Conservation (phyloP, 305 asterid genomes). For the Solanum hybrid region DNA sequence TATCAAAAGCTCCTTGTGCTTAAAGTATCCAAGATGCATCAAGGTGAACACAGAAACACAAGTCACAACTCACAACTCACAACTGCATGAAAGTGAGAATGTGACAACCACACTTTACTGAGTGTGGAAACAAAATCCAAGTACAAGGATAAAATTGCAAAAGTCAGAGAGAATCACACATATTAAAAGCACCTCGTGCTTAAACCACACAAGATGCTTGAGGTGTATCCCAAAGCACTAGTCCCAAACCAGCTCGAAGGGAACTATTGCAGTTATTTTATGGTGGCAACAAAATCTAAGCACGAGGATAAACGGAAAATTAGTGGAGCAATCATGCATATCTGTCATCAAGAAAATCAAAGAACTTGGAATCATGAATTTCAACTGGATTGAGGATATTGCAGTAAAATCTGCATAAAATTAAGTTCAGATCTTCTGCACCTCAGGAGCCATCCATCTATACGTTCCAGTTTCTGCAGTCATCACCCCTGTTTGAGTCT, state of each 20-base stretch:
- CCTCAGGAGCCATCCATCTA: conserved; percentile 95
- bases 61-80: not conserved
- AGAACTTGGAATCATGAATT: not conserved
- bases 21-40: not conserved
- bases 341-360: not conserved
- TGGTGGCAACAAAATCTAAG: not conserved
- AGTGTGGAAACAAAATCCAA: not conserved
- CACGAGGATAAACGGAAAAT: not conserved
- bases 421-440: conserved; percentile 10
- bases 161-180: not conserved
- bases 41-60: not conserved
- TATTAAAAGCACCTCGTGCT: not conserved
- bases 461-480: conserved; percentile 92
- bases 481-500: conserved; percentile 66
- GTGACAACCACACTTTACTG: not conserved
- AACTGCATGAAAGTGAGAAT: not conserved
- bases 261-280: not conserved
- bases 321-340: not conserved
- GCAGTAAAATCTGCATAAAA: not conserved
- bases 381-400: not conserved
- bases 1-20: not conserved
- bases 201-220: not conserved
- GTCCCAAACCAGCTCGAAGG: not conserved
- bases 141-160: not conserved
- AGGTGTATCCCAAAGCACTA: not conserved